Conservation (phyloP, 441 rosid genomes). For the Bruguiera hainesii region DNA sequence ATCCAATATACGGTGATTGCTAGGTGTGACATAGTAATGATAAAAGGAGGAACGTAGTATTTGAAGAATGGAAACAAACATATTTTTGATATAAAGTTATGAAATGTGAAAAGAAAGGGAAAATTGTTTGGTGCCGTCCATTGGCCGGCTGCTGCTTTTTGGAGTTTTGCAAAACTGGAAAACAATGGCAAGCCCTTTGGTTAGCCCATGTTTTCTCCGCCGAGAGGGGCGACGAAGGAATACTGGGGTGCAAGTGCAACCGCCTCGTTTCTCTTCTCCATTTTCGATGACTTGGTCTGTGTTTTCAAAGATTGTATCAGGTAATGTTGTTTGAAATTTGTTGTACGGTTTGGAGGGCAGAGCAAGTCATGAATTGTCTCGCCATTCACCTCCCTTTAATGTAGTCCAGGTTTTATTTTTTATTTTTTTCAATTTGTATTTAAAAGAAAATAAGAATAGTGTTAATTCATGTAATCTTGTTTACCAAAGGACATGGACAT, state of each 20-base stretch:
- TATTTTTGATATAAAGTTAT: neutral
- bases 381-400: neutral
- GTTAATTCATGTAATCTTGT: too few relatives aligned
- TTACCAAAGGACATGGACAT: too few relatives aligned
- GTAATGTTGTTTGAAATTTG: too few relatives aligned
- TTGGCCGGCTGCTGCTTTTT: conserved; percentile 36
- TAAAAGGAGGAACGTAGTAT: neutral
- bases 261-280: conserved; percentile 22
- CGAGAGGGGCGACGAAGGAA: neutral
- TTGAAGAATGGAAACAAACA: neutral
- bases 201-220: conserved; percentile 10
- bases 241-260: neutral
- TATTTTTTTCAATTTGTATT: neutral
- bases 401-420: neutral
- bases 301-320: conserved; percentile 22
- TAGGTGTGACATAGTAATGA: conserved; percentile 24
- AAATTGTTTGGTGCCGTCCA: conserved; percentile 17
- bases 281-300: conserved; percentile 31
- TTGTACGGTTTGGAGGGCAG: conserved; percentile 6
- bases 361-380: neutral
- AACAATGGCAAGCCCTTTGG: neutral
- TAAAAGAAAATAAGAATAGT: too few relatives aligned
- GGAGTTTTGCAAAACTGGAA: conserved; percentile 26
- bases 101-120: neutral
- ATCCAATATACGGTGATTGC: conserved; percentile 17